Evolutionary conservation across 352 stramenopile species (phyloP), one percentile per base, ranked within the genome.

Genomic region (Phytopythium ostracodes): DNA sequence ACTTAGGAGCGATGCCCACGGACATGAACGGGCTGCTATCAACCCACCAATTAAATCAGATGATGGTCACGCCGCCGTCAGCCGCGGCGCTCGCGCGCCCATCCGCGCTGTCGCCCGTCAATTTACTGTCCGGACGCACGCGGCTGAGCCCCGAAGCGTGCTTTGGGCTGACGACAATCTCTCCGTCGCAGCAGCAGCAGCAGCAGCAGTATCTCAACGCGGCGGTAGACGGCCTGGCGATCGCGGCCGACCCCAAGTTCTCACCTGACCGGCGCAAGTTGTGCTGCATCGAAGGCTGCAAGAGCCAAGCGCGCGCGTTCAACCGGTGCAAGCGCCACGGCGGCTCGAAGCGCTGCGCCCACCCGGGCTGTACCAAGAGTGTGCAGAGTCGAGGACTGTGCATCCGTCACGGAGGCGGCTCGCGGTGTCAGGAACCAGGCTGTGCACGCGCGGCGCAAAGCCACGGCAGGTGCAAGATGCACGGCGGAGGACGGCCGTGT

Each of bases 241-340:
- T 62, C 14, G 27, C 17, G 20, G 24, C n/a, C 18, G 70, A 70
- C 6, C 22, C 38, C 1, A 59, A 59, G 53, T 59, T 89, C 53
- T 89, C 79, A 8, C 68, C 76, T 14, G 83, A 94, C 40, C 78
- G 80, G 38, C 83, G 86, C 50, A 92, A 92, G 40, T 61, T 92
- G 40, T 94, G 86, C 63, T 79, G 70, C 51, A 74, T 88, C 0
- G 80, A 89, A 68, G 82, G 79, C 29, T 94, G 86, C 66, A 87
- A 75, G 58, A 92, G 79, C 62, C 86, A 94, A 76, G 86, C 86
- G 51, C 70, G 86, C 40, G 84, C 84, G 11, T 95, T 90, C 64
- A 89, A 91, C 42, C 85, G 84, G 31, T 95, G 86, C 73, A 95
- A 95, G 65, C 80, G 81, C 36, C 86, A 95, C 59, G 86, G 86